Conservation (phyloP, 2,329 filamentous ascomycete genomes). For the Allantophomopsis cytisporea region DNA sequence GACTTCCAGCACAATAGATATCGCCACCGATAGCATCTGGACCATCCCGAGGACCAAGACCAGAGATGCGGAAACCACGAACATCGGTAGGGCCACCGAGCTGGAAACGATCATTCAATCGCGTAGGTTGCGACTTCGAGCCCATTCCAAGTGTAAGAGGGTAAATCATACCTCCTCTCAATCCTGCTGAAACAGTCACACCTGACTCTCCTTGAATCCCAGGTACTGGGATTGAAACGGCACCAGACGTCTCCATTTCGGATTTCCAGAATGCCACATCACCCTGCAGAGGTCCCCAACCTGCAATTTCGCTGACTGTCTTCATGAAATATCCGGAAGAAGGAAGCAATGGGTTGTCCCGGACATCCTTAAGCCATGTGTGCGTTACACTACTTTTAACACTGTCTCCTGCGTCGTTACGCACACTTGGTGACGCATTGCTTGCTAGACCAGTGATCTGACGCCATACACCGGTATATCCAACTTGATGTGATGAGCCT, state of each 20-base stretch:
- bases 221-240: slow-evolving; percentile 60
- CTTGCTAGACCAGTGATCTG: slow-evolving; percentile 70
- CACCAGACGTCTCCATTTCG: slow-evolving; percentile 72
- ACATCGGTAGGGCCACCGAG: slow-evolving; percentile 92
- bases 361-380: slow-evolving; percentile 64
- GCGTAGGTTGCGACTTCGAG: slow-evolving; percentile 46
- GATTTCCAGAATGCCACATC: slow-evolving; percentile 91
- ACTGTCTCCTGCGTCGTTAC: slow-evolving; percentile 76
- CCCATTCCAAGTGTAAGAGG: slow-evolving; percentile 57
- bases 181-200: slow-evolving; percentile 68
- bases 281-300: slow-evolving; percentile 68
- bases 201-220: slow-evolving; percentile 58
- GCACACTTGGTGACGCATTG: slow-evolving; percentile 67
- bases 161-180: slow-evolving; percentile 72
- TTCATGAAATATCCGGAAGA: slow-evolving; percentile 71
- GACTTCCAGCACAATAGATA: slow-evolving; percentile 77
- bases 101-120: slow-evolving; percentile 88
- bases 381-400: slow-evolving; percentile 82
- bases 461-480: slow-evolving; percentile 74
- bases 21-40: slow-evolving; percentile 82
- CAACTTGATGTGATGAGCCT: slow-evolving; percentile 62
- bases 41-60: slow-evolving; percentile 80
- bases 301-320: slow-evolving; percentile 71
- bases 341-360: slow-evolving; percentile 77
- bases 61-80: slow-evolving; percentile 81